These are phyloP conservation scores for Fusarium abutilonis DNA, from an alignment of 2,329 filamentous ascomycete species.

Conservation along the genomic window DNA sequence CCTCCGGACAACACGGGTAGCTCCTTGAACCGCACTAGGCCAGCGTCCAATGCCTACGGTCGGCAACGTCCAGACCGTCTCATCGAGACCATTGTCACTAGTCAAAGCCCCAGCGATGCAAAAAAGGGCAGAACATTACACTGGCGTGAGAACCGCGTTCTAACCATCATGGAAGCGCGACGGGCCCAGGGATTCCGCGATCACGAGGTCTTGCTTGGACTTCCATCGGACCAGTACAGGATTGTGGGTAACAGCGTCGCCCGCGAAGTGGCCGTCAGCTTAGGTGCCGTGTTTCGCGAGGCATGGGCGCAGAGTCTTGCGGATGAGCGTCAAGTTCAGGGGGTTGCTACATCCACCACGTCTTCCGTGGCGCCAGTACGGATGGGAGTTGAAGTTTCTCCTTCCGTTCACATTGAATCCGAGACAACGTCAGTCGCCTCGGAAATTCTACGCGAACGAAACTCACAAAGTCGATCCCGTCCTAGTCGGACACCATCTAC, in stretches of 20 bases:
- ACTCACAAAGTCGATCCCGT: constrained; percentile 14
- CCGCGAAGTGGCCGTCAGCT: constrained; percentile 70
- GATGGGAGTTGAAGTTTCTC: constrained; percentile 22
- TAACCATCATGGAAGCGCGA: constrained; percentile 73
- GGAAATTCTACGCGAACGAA: background rate
- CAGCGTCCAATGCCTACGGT: constrained; percentile 57
- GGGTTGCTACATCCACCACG: background rate
- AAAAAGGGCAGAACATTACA: constrained; percentile 68
- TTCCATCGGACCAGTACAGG: constrained; percentile 64
- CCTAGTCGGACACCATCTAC: constrained; percentile 5
- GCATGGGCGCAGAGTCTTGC: constrained; percentile 54
- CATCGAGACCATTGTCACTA: constrained; percentile 72
- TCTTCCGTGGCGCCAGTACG: background rate
- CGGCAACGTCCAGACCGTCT: constrained; percentile 63
- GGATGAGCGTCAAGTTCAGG: constrained; percentile 22
- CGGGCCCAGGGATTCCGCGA: constrained; percentile 77
- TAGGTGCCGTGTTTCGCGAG: constrained; percentile 71
- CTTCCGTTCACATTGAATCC: constrained; percentile 15
- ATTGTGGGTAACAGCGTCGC: constrained; percentile 83
- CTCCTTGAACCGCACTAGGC: constrained; percentile 53
- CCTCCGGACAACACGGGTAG: constrained; percentile 46
- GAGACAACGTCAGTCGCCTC: constrained; percentile 10
- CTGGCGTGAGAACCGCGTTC: constrained; percentile 69
- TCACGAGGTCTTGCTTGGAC: constrained; percentile 74
- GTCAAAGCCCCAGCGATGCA: constrained; percentile 60